Percentiles rank a stretch among this genome's conserved stretches.
phyloP scores from a whole-genome alignment of 192 early-diverging fungal species.

The Funneliformis geosporum region DNA sequence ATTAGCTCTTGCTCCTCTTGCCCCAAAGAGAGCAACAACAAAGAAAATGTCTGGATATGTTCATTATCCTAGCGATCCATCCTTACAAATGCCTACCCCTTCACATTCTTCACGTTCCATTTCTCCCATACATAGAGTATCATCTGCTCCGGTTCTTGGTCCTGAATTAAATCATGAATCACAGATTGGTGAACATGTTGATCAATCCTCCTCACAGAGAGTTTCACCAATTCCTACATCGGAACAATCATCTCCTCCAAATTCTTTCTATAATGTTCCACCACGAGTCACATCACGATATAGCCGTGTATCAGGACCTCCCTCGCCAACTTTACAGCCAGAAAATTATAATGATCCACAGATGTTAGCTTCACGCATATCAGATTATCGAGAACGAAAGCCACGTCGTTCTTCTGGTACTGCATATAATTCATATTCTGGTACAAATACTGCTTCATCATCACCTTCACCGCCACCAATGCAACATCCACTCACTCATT shows the following conservation, averaged over 20 bases:
- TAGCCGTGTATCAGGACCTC: not conserved
- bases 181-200: not conserved
- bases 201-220: not conserved
- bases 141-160: not conserved
- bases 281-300: not conserved
- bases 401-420: conserved; percentile 2
- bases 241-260: conserved; percentile 22
- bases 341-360: not conserved
- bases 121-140: conserved; percentile 4
- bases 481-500: not conserved
- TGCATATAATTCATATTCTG: conserved; percentile 20
- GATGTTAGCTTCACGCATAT: not conserved
- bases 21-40: not conserved
- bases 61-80: not conserved
- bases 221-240: not conserved
- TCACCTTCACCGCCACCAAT: conserved; percentile 26
- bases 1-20: conserved; percentile 22
- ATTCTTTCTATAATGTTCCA: not conserved
- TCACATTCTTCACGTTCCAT: conserved; percentile 4
- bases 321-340: conserved; percentile 8
- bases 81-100: conserved; percentile 12
- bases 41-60: not conserved
- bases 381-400: conserved; percentile 5
- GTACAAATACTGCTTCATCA: conserved; percentile 9
- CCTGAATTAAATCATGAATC: not conserved